Base-by-base conservation (phyloP, 768 basidiomycete species). In the Amanita polypyramis region DNA sequence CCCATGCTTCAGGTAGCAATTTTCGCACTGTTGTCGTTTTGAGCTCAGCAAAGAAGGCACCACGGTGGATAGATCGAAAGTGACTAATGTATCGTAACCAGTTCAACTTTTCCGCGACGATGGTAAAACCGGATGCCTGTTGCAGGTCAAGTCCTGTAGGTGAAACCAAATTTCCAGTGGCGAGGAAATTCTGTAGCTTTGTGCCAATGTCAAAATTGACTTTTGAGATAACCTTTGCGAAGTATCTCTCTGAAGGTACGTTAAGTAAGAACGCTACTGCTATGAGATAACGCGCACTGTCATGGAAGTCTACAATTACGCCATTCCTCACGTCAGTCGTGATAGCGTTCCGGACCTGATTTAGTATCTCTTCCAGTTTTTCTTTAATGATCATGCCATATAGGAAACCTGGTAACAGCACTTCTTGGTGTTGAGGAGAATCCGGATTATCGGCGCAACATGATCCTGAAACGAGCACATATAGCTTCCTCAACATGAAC, bases 301-400 rank as follows among this genome's bases (percentile, higher is more conserved):
- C 87, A 54, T 80, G 73, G 66, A 98, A 93, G 62, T 97, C 91
- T 3, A 89, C 82, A n/a, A 75, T 68, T 30, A 79, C 78, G n/a
- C 78, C 76, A 57, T 81, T 82, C 52, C 85, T 72, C 14, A 94
- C 74, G 60, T 98, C 94, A 39, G 70, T 63, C 10, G 66, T 64
- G 52, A 97, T 83, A 54, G 76, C 82, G 49, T 67, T 70, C 44
- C 86, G 77, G 59, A 88, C 77, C 56, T 75, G 74, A 55, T 76
- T 84, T 43, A 98, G 66, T 19, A 80, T 81, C 62, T 98, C 96
- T 55, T 97, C 95, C 51, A 98, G 74, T 51, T 89, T 81, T 64
- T 99, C 96, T 66, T 96, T 98, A 70, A 99, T 87, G 58, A 98
- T 96, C 89, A 95, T 97, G 42, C 82, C 83, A 61, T 96, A 98